Evolutionary conservation across 2,329 filamentous ascomycete genomes (phyloP), one percentile per base, ranked within the genome.

Genomic region (Sporothrix phasma): DNA sequence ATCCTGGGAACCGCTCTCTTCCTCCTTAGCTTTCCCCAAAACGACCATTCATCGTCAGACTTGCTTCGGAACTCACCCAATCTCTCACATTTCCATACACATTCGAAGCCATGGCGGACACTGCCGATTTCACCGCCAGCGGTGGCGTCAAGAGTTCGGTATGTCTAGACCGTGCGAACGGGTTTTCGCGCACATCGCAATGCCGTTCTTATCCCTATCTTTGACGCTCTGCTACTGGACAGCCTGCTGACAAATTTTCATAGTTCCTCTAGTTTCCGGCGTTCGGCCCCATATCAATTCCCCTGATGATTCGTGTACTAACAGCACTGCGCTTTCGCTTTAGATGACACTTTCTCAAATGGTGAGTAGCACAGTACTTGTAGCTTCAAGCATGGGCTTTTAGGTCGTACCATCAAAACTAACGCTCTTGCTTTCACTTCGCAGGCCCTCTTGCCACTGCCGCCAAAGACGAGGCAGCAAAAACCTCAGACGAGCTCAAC

Each of bases 381-480:
- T 60, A n/a, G 37, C 15, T 19, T 37, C 13, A 34, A n/a, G 2
- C 7, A 15, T 22, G 13, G 11, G 22, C 39, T 15, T 19, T 5
- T 10, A n/a, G 17, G 54, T 45, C 6, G 24, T 17, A 26, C 29
- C 10, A 29, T 2, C 5, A 45, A 19, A 53, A 34, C 63, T 64
- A 45, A 64, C 63, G 37, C 10, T 1, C 24, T 17, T 22, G 51
- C 11, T 17, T 56, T 37, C 31, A 26, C 19, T 19, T 53, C 39
- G n/a, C 69, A 86, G 84, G 82, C 68, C 83, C 84, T 43, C 78
- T 86, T 69, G 83, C 81, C 67, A 79, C 83, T 71, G 85, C 81
- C 70, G 78, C 84, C 71, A 82, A 80, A 74, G 78, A 83, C 68
- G 78, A 86, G 72, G 73, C 76, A 64, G 76, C 78, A 65, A 85